A percentile compares a stretch with the other conserved stretches of the same genome.
Evolutionary conservation across 768 basidiomycete genomes (phyloP).

Genomic region (Lentinula boryana): DNA sequence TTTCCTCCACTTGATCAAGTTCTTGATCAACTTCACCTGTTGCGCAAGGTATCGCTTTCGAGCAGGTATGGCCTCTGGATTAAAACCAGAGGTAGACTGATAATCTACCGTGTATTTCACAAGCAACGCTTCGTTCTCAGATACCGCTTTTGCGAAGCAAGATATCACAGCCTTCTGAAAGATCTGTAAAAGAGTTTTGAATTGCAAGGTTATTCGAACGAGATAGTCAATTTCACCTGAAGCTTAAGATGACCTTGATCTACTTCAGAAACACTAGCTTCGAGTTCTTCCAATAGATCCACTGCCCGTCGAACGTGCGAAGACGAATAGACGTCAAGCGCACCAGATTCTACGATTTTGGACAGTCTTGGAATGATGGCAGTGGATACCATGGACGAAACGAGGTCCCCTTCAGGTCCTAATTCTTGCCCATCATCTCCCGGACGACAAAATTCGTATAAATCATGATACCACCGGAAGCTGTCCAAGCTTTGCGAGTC

Average conservation of each 20-base stretch:
- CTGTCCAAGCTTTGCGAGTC: constrained; percentile 57
- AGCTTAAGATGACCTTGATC: constrained; percentile 58
- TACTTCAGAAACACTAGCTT: constrained; percentile 45
- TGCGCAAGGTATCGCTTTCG: constrained; percentile 64
- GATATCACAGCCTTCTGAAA: constrained; percentile 48
- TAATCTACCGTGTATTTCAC: constrained; percentile 37
- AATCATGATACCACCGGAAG: constrained; percentile 77
- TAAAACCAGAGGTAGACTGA: constrained; percentile 42
- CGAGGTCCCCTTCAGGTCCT: constrained; percentile 82
- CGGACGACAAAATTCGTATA: constrained; percentile 74
- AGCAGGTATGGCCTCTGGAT: constrained; percentile 71
- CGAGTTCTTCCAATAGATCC: constrained; percentile 77
- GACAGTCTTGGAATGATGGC: constrained; percentile 71
- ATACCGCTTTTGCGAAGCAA: constrained; percentile 50
- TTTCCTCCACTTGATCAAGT: constrained; percentile 73
- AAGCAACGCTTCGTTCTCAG: constrained; percentile 43
- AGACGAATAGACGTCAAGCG: constrained; percentile 75
- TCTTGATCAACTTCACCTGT: constrained; percentile 65
- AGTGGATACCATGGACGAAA: constrained; percentile 84
- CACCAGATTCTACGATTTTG: constrained; percentile 73
- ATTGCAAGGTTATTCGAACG: neutral
- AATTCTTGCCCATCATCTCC: constrained; percentile 49
- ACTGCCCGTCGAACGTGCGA: constrained; percentile 53
- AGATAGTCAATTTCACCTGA: constrained; percentile 37
- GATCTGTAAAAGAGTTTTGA: constrained; percentile 29